Base-by-base conservation (phyloP, 2,329 filamentous ascomycete species). In the Albophoma yamanashiensis region DNA sequence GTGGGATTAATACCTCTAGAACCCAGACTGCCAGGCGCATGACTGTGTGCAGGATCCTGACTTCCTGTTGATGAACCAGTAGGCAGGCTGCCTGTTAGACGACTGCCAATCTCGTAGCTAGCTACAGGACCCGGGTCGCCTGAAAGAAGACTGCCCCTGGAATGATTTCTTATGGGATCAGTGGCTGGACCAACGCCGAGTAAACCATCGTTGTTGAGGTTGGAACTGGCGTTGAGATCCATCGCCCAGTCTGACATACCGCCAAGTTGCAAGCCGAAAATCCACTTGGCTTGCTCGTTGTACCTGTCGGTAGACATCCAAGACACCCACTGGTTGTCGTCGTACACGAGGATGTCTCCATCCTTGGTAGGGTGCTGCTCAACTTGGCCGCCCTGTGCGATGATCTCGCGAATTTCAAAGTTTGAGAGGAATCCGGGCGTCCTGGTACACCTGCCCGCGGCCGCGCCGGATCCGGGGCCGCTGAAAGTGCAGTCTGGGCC, bases 351-450 rank as follows among this genome's bases (percentile, higher is more conserved):
- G 11, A 67, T 62, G 14, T 65, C 61, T 20, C 43, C 58, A 7
- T 58, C 47, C 14, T 60, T 52, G n/a, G 34, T 36, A 42, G 40
- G 60, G 22, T 58, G 27, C 52, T 53, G 53, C 22, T 43, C 31
- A 36, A 58, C 39, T 5, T 58, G 58, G 45, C 45, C 55, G 4
- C 56, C 52, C 31, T 42, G 7, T 17, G 36, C 52, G 20, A 60
- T 61, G 60, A 69, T 68, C 11, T 65, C 60, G 5, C 56, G 25
- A 45, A 73, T 70, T 43, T 74, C 73, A 6, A 63, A 65, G 56
- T 72, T 66, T 6, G 68, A 60, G n/a, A 74, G 66, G 42, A 73
- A 73, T 1, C 73, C 72, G 2, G 59, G 60, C 0, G 69, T 70
- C 8, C 60, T 50, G 4, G 62, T 73, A 60, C 70, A 74, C 2